Evolutionary conservation across 2,329 filamentous ascomycete genomes (phyloP), one percentile per base, ranked within the genome.

Genomic region (Teratosphaeria nubilosa): DNA sequence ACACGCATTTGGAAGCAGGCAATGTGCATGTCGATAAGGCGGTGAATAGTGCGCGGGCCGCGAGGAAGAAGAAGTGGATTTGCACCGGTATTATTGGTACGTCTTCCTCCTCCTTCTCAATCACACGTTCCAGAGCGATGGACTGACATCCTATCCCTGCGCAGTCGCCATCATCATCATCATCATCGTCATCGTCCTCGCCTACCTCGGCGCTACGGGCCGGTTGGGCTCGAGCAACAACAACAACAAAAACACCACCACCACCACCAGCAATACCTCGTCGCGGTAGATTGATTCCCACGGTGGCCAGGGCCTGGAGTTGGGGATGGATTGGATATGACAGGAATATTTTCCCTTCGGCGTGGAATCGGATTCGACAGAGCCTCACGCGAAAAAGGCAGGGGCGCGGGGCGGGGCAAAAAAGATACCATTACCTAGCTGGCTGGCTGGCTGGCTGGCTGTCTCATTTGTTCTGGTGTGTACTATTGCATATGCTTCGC

Each of bases 41-140:
- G 13, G 88, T 96, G 62, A 80, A 82, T 61, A 95, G 89, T 65
- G 92, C 92, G 9, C 81, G 87, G 72, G 83, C 84, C 66, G 89
- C 87, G 55, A 82, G 89, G 66, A 89, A 85, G 78, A 95, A 95
- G 90, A 96, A 96, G 87, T 96, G 91, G 91, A 91, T 88, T 72
- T 96, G 91, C 79, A 76, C 96, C 65, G 85, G 86, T 68, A 90
- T 96, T 69, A 77, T 80, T 66, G 76, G 78, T 81, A 71, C 75
- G 81, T 83, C 41, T 32, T 9, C 25, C 22, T 25, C 25, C 20
- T 6, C 30, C 16, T 31, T 20, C 13, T 68, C 71, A 61, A 64
- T 72, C 58, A 69, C 61, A 14, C 32, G 10, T 2, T 45, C 16
- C 20, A n/a, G 10, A 54, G 59, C 59, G 22, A 5, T 60, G 27